These are phyloP conservation scores for Torulaspora maleeae DNA, from an alignment of 805 yeast genomes.

Conservation along the genomic window DNA sequence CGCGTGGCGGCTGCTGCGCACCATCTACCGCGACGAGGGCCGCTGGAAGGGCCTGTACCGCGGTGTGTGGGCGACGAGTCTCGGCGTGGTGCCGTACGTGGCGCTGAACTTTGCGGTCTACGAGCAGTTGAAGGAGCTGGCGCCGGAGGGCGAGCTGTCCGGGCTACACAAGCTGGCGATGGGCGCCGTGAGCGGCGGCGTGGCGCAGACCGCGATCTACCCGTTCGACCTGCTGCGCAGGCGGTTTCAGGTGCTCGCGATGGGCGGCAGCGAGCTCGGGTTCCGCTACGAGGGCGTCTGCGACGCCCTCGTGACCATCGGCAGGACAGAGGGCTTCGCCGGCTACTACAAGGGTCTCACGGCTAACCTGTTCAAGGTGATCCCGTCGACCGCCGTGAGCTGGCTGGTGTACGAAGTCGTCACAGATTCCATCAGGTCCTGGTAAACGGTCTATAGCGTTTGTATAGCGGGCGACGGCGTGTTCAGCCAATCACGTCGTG, in stretches of 20 bases:
- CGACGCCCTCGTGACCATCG: constrained; percentile 69
- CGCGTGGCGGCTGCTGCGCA: constrained; percentile 49
- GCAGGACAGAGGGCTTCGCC: constrained; percentile 63
- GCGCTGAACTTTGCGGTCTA: constrained; percentile 89
- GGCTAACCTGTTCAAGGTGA: constrained; percentile 82
- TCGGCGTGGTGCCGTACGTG: constrained; percentile 95
- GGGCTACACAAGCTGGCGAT: constrained; percentile 55
- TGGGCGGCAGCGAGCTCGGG: constrained; percentile 69
- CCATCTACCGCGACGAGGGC: constrained; percentile 73
- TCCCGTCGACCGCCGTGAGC: constrained; percentile 93
- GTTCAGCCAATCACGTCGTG: neutral
- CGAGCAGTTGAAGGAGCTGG: constrained; percentile 66
- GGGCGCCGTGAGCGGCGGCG: constrained; percentile 85
- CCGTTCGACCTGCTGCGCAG: constrained; percentile 88
- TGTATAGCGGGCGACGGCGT: neutral
- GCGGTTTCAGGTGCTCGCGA: constrained; percentile 83
- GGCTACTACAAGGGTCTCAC: constrained; percentile 72
- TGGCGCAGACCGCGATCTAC: constrained; percentile 85
- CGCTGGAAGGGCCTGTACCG: constrained; percentile 73
- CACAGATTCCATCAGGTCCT: constrained; percentile 39
- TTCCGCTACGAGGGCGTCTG: constrained; percentile 72
- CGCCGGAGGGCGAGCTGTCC: constrained; percentile 32
- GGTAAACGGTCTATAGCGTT: neutral
- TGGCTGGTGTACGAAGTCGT: constrained; percentile 83
- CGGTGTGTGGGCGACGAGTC: constrained; percentile 84